Evolutionary conservation across 1,139 yeast species (phyloP), one percentile per base, ranked within the genome.

Genomic region (Lodderomyces jiufengensis): DNA sequence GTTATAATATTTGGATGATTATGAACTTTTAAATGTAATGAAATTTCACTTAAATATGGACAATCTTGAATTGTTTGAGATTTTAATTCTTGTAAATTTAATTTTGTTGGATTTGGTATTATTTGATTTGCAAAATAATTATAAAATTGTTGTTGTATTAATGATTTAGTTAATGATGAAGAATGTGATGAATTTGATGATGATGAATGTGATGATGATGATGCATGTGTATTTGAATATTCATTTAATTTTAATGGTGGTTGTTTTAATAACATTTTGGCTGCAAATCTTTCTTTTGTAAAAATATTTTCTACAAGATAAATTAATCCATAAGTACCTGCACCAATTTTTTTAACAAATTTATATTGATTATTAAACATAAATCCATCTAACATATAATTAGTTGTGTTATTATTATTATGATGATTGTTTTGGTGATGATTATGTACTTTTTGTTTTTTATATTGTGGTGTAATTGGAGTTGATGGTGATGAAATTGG

Each of bases 291-390:
- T 36, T 66, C 55, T 22, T 73, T 70, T 0, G 81, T 71, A 33
- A 48, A 49, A 11, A 70, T 46, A 53, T 85, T 83, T 46, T 70
- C 63, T 6, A 87, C 90, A 12, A 77, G 68, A 60, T 84, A 87
- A 10, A 88, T 95, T 22, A 84, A 69, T 2, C 96, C 96, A 53
- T 84, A 87, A 15, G 95, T 88, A 27, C 97, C 96, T 1, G 94
- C 77, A 11, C 97, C 96, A n/a, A 86, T 72, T 43, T 80, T 77
- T 38, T 62, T 63, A 36, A 70, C 54, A 27, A 83, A 66, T 33
- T 49, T 51, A 21, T 50, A 45, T 12, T 52, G 48, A 11, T 43
- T 40, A 31, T 42, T 50, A 13, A 52, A 38, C 42, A 49, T 48
- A 38, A 45, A 50, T 1, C 64, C 65, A 39, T 56, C 52, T 23